These are phyloP conservation scores for Bipolaris victoriae DNA, from an alignment of 2,329 filamentous ascomycete genomes.

Conservation along the genomic window DNA sequence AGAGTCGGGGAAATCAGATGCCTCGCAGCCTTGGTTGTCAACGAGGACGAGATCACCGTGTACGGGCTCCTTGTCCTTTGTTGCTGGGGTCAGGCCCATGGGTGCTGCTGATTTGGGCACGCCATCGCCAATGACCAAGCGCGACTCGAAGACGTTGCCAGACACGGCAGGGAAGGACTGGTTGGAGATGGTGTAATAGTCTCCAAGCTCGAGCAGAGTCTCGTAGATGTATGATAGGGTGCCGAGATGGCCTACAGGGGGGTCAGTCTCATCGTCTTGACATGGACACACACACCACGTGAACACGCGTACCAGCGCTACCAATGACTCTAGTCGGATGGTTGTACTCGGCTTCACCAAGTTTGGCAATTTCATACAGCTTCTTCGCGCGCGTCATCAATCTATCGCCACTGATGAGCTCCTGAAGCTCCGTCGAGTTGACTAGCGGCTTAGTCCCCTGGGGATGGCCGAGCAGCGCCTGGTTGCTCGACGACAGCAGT, in stretches of 20 bases:
- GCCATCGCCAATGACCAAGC: constrained; percentile 42
- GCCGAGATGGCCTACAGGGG: constrained; percentile 38
- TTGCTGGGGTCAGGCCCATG: constrained; percentile 47
- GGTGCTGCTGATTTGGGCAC: constrained; percentile 45
- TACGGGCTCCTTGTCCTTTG: constrained; percentile 47
- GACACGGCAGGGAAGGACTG: constrained; percentile 47
- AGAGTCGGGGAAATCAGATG: constrained; percentile 65
- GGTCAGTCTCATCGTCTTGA: constrained; percentile 14
- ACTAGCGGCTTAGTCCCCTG: constrained; percentile 40
- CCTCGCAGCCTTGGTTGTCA: constrained; percentile 42
- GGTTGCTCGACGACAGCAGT: constrained; percentile 32
- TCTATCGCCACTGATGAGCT: constrained; percentile 44
- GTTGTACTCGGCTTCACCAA: constrained; percentile 51
- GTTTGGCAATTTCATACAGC: constrained; percentile 51
- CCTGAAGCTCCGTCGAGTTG: constrained; percentile 45
- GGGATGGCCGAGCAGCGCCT: constrained; percentile 30
- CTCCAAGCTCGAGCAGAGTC: constrained; percentile 44
- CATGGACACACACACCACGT: constrained; percentile 17
- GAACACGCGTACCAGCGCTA: constrained; percentile 38
- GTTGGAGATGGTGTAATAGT: constrained; percentile 50
- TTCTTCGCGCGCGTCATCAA: constrained; percentile 44
- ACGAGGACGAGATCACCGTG: constrained; percentile 44
- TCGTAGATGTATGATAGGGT: constrained; percentile 50
- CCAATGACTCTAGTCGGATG: constrained; percentile 51
- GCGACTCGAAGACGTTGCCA: constrained; percentile 46